A percentile compares a stretch with the other conserved stretches of the same genome.
Conservation (phyloP, 1,284 basidiomycete species). For the Irpex sp. region DNA sequence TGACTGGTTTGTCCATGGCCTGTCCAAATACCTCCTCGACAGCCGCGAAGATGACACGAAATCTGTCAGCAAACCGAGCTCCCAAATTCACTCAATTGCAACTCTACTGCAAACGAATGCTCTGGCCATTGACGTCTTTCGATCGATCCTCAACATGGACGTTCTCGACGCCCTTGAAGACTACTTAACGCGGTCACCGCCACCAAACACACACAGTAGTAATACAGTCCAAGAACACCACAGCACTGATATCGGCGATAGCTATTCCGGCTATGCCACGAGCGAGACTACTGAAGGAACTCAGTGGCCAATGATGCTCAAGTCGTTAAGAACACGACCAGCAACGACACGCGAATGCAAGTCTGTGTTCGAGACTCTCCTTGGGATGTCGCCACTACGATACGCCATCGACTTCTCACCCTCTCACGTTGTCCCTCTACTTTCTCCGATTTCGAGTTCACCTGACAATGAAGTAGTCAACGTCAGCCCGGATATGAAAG, state of each 20-base stretch:
- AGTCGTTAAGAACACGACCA: not conserved
- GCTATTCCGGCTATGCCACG: too few species aligned
- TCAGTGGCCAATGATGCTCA: not conserved
- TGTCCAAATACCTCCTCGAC: not conserved
- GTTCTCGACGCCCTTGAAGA: not conserved
- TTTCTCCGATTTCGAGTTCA: not conserved
- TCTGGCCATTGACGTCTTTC: not conserved
- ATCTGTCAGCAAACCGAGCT: not conserved
- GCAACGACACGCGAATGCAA: not conserved
- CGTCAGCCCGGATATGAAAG: not conserved
- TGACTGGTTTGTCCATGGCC: not conserved
- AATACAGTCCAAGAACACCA: too few species aligned
- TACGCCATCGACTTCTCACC: not conserved
- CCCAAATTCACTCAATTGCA: not conserved
- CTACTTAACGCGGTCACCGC: not conserved
- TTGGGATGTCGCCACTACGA: not conserved
- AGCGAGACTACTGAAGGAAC: too few species aligned
- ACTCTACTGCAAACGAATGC: not conserved
- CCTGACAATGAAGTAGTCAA: not conserved
- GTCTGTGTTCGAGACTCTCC: not conserved
- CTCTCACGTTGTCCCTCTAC: not conserved
- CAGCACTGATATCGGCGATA: too few species aligned
- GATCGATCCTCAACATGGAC: not conserved
- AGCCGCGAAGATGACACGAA: not conserved
- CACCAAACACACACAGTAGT: not conserved